Percentiles rank a stretch among this genome's conserved stretches.
These are phyloP conservation scores for Termitomyces titanicus DNA, from an alignment of 768 basidiomycete genomes.

Conservation along the genomic window DNA sequence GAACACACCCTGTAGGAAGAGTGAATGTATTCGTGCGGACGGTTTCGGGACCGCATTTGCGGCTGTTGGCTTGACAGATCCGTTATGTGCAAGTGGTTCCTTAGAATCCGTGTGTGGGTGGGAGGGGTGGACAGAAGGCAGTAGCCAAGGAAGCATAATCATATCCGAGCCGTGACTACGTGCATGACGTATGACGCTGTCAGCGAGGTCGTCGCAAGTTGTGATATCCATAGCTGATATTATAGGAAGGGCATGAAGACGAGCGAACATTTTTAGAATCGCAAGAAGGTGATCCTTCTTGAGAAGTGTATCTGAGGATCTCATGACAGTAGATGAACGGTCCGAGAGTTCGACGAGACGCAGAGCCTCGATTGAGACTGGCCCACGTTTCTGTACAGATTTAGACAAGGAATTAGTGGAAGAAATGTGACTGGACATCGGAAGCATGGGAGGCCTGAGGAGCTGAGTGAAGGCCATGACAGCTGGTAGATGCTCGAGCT, in stretches of 20 bases:
- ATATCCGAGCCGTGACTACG: constrained; percentile 57
- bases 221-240: constrained; percentile 70
- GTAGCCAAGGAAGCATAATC: constrained; percentile 81
- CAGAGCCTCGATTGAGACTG: constrained; percentile 63
- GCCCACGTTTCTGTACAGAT: constrained; percentile 12
- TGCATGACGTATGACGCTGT: constrained; percentile 68
- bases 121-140: constrained; percentile 23
- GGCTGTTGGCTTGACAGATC: background rate
- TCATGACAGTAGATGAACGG: constrained; percentile 84
- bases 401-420: constrained; percentile 7
- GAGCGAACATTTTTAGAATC: constrained; percentile 74
- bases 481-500: constrained; percentile 81
- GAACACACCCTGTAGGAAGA: constrained; percentile 82
- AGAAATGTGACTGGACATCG: constrained; percentile 7
- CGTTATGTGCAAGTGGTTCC: background rate
- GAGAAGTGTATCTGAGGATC: constrained; percentile 59
- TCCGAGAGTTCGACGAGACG: constrained; percentile 85
- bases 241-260: constrained; percentile 65
- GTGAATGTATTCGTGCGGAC: constrained; percentile 61
- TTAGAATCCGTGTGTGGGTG: background rate
- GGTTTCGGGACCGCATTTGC: constrained; percentile 28
- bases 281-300: constrained; percentile 68
- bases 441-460: constrained; percentile 40
- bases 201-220: constrained; percentile 69
- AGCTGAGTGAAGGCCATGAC: constrained; percentile 90